Conservation (phyloP, 352 stramenopile species). For the Aphanomyces cochlioides region DNA sequence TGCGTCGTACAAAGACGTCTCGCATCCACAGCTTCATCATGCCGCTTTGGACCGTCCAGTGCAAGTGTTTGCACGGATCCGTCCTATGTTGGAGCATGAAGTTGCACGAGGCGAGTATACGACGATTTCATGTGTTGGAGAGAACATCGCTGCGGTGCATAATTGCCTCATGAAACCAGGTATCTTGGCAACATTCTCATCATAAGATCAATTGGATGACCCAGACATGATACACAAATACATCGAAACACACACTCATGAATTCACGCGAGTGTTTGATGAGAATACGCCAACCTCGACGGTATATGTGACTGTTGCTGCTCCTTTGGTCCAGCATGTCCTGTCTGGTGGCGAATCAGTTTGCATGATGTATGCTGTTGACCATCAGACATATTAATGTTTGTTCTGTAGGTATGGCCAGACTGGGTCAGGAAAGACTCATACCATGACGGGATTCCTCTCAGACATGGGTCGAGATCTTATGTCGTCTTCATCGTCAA, state of each 20-base stretch:
- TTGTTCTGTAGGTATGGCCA: slow-evolving; percentile 41
- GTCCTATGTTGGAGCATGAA: slow-evolving; percentile 83
- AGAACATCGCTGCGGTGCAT: slow-evolving; percentile 73
- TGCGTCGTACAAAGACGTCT: slow-evolving; percentile 38
- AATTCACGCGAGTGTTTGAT: slow-evolving; percentile 77
- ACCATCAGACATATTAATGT: slow-evolving; percentile 3
- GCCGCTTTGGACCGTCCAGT: slow-evolving; percentile 37
- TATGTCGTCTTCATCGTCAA: slow-evolving; percentile 42
- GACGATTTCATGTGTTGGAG: slow-evolving; percentile 63
- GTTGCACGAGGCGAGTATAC: slow-evolving; percentile 81
- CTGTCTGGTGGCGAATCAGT: slow-evolving; percentile 65
- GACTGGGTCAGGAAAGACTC: slow-evolving; percentile 66
- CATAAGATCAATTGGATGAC: neutral
- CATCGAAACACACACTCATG: slow-evolving; percentile 69
- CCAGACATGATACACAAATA: slow-evolving; percentile 88
- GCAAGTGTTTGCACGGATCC: slow-evolving; percentile 82
- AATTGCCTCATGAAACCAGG: slow-evolving; percentile 85
- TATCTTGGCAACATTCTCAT: slow-evolving; percentile 7
- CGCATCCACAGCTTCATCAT: slow-evolving; percentile 12
- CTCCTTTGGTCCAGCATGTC: slow-evolving; percentile 60
- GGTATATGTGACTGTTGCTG: slow-evolving; percentile 62
- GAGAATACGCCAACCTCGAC: slow-evolving; percentile 66
- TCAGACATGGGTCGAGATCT: slow-evolving; percentile 71
- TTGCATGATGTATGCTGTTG: slow-evolving; percentile 66
- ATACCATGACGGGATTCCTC: slow-evolving; percentile 84